Evolutionary conservation across 305 asterid genomes (phyloP), one percentile per base, ranked within the genome.

Genomic region (Fraxinus ornus): DNA sequence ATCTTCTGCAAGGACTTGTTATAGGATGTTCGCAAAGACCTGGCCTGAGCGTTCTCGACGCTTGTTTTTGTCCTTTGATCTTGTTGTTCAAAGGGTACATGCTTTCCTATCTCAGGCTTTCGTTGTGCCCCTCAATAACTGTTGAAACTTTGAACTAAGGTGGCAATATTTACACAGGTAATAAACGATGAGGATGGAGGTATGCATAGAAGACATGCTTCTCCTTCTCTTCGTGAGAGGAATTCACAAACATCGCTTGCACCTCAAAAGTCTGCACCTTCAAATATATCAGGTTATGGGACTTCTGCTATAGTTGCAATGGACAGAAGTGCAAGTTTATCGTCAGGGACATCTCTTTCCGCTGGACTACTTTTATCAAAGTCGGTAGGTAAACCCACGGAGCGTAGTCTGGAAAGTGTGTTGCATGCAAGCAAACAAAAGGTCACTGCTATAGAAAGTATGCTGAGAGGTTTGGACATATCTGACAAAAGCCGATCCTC

Each of bases 11-110:
- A 94, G 99, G 91, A 89, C 95, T 75, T 94, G 97, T 83, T 96
- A 91, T 85, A 91, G 97, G 89, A 91, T 96, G 98, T 96, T 93
- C 85, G 94, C 98, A n/a, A 94, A 91, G 89, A 96, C 99, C 79
- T 96, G 99, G 99, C 97, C 99, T 39, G 98, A 96, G 78, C 98
- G 99, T 72, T 93, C 99, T 12, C 90, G 99, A 79, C 97, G 98
- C 78, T 80, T 96, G 88, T 96, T 93, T 89, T 84, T 84, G 86
- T 85, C 97, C 82, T 96, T 96, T 35, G 99, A 96, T 89, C 95
- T 97, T 84, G 98, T 89, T 83, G 97, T 94, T 84, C 99, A 94
- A 88, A 93, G 99, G 98, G 99, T 96, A 89, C 44, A 66, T 77
- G 41, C 74, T 78, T 75, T 82, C 81, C 57, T 79, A 75, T 35